Evolutionary conservation across 75 land plant species (phyloP).

Genomic region (Sequoiadendron giganteum): DNA sequence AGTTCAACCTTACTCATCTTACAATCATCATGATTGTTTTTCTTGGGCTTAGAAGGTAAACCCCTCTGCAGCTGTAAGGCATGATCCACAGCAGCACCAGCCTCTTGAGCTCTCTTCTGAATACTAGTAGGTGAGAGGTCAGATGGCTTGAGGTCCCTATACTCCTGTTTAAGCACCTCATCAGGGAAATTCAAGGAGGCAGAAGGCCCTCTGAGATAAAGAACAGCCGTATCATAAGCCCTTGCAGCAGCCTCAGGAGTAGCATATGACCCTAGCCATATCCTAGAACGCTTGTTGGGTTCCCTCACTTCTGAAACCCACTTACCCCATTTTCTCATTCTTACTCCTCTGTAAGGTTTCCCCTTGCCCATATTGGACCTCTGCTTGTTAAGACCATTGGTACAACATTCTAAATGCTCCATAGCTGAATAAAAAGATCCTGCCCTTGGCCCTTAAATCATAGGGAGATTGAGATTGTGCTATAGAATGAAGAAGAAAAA

Average conservation of each 20-base stretch:
- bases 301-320: constrained; percentile 40
- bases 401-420: neutral
- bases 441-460: neutral
- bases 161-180: neutral
- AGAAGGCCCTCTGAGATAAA: constrained; percentile 35
- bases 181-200: constrained; percentile 37
- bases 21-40: neutral
- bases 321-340: constrained; percentile 41
- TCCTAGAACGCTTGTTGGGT: constrained; percentile 25
- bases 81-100: constrained; percentile 6
- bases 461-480: neutral
- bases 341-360: constrained; percentile 33
- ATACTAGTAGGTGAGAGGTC: neutral
- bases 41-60: neutral
- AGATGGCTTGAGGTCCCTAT: neutral
- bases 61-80: neutral
- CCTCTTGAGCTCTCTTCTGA: neutral
- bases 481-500: neutral
- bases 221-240: constrained; percentile 44
- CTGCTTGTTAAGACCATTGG: neutral
- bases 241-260: constrained; percentile 47
- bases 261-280: constrained; percentile 32
- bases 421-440: neutral
- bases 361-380: neutral
- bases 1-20: too few species aligned